Percentiles rank a stretch among this genome's conserved stretches.
Evolutionary conservation across 371 early-diverging fungal genomes (phyloP).

Genomic region (Apophysomyces trapeziformis): DNA sequence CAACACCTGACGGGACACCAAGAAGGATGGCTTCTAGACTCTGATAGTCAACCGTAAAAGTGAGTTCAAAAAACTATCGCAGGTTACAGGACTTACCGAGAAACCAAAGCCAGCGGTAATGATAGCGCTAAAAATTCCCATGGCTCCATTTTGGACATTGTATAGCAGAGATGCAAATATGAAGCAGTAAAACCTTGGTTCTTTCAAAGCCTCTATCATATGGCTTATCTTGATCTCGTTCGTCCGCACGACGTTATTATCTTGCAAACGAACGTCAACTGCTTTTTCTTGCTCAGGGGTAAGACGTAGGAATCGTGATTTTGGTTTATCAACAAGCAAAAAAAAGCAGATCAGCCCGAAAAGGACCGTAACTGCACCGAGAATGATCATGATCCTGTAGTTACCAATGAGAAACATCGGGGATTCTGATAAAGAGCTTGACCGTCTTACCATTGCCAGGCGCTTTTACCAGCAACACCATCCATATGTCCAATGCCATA

Average conservation of each 20-base stretch:
- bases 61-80: not conserved
- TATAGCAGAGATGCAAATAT: slow-evolving; percentile 34
- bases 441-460: slow-evolving; percentile 54
- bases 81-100: slow-evolving; percentile 26
- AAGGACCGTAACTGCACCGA: slow-evolving; percentile 13
- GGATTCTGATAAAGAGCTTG: not conserved
- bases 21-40: slow-evolving; percentile 43
- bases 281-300: slow-evolving; percentile 24
- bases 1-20: slow-evolving; percentile 42
- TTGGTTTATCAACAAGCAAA: slow-evolving; percentile 30
- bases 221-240: slow-evolving; percentile 33
- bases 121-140: slow-evolving; percentile 36
- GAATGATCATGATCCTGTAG: slow-evolving; percentile 33
- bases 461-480: slow-evolving; percentile 31
- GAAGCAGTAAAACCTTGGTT: slow-evolving; percentile 30
- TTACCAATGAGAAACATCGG: slow-evolving; percentile 10
- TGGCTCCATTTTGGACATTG: slow-evolving; percentile 46
- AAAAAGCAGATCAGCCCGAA: slow-evolving; percentile 27
- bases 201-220: slow-evolving; percentile 39
- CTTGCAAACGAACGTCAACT: slow-evolving; percentile 29
- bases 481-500: slow-evolving; percentile 57
- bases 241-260: slow-evolving; percentile 36
- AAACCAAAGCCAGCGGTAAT: slow-evolving; percentile 50
- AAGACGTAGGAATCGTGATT: slow-evolving; percentile 20
- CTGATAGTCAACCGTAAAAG: slow-evolving; percentile 10